Evolutionary conservation across 1,139 yeast genomes (phyloP).

Genomic region (Debaryomycetaceae sp.): DNA sequence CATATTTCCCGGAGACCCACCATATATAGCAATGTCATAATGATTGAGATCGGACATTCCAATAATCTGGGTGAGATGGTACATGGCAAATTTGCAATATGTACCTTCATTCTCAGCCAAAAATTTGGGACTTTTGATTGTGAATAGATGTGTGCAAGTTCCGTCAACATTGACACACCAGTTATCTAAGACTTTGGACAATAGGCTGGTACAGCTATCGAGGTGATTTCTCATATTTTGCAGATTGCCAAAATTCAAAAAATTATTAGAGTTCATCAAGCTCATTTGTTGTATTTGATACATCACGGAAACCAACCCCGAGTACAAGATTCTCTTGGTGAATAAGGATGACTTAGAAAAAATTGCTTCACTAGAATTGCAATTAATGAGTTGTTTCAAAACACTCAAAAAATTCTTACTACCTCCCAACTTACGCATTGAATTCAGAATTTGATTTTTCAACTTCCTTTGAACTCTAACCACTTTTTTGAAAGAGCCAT

Average conservation of each 20-base stretch:
- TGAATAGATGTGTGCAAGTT: slow-evolving; percentile 1
- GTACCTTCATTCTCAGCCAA: slow-evolving; percentile 1
- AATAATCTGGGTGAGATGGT: slow-evolving; percentile 71
- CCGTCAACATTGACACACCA: slow-evolving; percentile 41
- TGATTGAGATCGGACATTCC: slow-evolving; percentile 63
- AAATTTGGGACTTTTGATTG: neutral
- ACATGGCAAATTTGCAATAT: slow-evolving; percentile 43
- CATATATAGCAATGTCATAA: slow-evolving; percentile 71
- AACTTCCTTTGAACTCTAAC: slow-evolving; percentile 33
- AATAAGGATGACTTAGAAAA: slow-evolving; percentile 28
- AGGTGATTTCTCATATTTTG: slow-evolving; percentile 44
- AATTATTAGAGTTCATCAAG: slow-evolving; percentile 45
- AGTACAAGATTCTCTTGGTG: slow-evolving; percentile 62
- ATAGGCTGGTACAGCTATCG: slow-evolving; percentile 28
- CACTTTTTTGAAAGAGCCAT: slow-evolving; percentile 38
- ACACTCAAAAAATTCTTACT: slow-evolving; percentile 34
- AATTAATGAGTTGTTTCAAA: slow-evolving; percentile 31
- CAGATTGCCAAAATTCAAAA: slow-evolving; percentile 28
- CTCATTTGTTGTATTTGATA: slow-evolving; percentile 75
- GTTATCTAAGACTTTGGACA: slow-evolving; percentile 59
- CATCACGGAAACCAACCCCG: slow-evolving; percentile 69
- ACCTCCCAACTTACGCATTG: slow-evolving; percentile 1
- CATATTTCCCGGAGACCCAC: slow-evolving; percentile 83
- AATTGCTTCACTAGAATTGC: slow-evolving; percentile 12
- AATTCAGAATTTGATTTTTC: slow-evolving; percentile 2